Evolutionary conservation across 257 asterid genomes (phyloP).

Genomic region (Solanum chmielewskii): DNA sequence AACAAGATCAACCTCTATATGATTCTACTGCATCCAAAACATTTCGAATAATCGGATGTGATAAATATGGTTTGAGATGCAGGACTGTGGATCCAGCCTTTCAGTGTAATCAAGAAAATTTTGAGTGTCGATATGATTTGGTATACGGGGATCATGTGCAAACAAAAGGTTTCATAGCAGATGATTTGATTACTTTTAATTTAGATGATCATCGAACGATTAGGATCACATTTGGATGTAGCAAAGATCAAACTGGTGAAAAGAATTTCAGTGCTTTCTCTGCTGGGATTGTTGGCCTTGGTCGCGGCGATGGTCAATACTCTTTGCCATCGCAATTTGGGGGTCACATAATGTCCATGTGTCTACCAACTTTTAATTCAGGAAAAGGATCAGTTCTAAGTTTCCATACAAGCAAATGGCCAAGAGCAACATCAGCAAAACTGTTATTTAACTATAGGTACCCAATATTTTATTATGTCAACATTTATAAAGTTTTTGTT

Average conservation of each 20-base stretch:
- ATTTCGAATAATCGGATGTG: not conserved
- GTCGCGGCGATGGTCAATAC: not conserved
- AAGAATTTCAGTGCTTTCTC: not conserved
- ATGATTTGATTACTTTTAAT: not conserved
- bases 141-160: not conserved
- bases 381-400: not conserved
- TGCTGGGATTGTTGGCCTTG: not conserved
- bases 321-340: not conserved
- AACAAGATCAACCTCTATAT: not conserved
- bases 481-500: too few relatives aligned
- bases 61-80: not conserved
- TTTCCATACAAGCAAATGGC: not conserved
- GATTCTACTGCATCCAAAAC: not conserved
- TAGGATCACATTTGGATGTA: not conserved
- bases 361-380: not conserved
- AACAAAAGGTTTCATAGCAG: not conserved
- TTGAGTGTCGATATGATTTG: not conserved
- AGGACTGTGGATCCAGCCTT: not conserved
- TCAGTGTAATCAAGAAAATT: not conserved
- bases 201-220: not conserved
- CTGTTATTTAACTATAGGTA: too few relatives aligned
- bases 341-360: not conserved
- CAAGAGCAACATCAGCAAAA: not conserved
- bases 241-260: not conserved
- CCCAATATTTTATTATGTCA: too few relatives aligned